Evolutionary conservation across 148 eudicot species (phyloP).

Genomic region (Spergularia bocconei): DNA sequence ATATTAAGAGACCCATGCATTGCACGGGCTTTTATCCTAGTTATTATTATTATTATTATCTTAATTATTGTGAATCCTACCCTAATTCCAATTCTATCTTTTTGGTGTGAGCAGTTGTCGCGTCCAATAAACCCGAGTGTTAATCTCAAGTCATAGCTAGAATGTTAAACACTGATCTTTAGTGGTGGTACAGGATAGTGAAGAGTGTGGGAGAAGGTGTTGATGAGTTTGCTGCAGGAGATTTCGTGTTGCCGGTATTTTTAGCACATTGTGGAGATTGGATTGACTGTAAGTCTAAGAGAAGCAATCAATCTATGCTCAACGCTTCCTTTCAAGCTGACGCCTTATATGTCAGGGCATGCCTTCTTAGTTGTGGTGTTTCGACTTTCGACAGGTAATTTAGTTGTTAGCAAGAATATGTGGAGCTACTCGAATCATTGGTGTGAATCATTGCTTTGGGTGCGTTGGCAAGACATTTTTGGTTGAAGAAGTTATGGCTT

Average conservation of each 20-base stretch:
- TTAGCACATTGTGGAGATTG: constrained; percentile 80
- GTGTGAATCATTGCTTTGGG: constrained; percentile 92
- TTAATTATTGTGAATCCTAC: too few species aligned
- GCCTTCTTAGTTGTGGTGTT: constrained; percentile 90
- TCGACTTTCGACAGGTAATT: constrained; percentile 88
- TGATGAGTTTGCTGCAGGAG: constrained; percentile 59
- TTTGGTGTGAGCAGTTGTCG: too few species aligned
- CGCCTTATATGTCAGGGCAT: too few species aligned
- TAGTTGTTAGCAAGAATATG: constrained; percentile 48
- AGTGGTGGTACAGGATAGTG: constrained; percentile 46
- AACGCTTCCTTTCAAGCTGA: too few species aligned
- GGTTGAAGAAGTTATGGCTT: constrained; percentile 79
- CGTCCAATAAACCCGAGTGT: too few species aligned
- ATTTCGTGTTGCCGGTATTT: constrained; percentile 71
- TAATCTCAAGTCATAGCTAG: too few species aligned
- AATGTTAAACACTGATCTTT: neutral
- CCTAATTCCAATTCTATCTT: too few species aligned
- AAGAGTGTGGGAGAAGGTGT: constrained; percentile 85
- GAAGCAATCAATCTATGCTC: too few species aligned
- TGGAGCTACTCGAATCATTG: constrained; percentile 86
- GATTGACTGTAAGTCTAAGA: constrained; percentile 59
- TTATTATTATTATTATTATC: too few species aligned
- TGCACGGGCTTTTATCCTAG: too few species aligned
- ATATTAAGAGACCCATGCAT: too few species aligned
- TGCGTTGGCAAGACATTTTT: constrained; percentile 78